Conservation (phyloP, 495 filamentous ascomycete genomes). For the Aspergillus coremiiformis region DNA sequence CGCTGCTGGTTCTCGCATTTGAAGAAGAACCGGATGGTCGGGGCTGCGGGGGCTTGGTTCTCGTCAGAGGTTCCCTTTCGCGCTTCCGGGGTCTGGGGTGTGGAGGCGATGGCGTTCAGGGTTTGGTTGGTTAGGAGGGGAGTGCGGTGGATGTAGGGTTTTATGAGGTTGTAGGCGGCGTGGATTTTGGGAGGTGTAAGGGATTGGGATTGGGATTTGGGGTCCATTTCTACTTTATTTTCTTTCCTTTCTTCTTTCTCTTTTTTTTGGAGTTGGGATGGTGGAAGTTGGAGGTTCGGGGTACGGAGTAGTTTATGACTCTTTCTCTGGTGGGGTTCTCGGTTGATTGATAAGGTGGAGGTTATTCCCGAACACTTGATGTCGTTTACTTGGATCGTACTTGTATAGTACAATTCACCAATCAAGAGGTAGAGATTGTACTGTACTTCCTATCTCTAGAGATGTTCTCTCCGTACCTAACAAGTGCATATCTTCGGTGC, state of each 20-base stretch:
- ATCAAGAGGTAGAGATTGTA: no score
- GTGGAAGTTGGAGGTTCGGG: not conserved
- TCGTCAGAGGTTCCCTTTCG: conserved; percentile 52
- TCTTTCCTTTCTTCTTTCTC: not conserved
- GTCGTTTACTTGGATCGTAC: no score
- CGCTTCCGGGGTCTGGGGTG: conserved; percentile 48
- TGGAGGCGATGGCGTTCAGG: conserved; percentile 66
- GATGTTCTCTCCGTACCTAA: no score
- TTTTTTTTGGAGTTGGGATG: not conserved
- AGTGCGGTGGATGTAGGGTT: conserved; percentile 70
- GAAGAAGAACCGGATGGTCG: conserved; percentile 74
- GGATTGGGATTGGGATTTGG: conserved; percentile 41
- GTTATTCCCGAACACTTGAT: not conserved
- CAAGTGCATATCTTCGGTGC: no score
- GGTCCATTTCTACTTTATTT: not conserved
- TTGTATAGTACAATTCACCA: no score
- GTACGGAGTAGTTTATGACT: not conserved
- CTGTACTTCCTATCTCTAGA: no score
- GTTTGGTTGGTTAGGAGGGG: conserved; percentile 72
- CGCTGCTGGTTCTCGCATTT: conserved; percentile 95
- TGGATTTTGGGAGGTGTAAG: conserved; percentile 63
- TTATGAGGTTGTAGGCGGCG: conserved; percentile 64
- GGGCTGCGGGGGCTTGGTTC: conserved; percentile 50
- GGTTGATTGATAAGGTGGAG: not conserved
- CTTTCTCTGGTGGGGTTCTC: not conserved